phyloP scores from a whole-genome alignment of 2,329 filamentous ascomycete genomes.

The Macrophomina phaseolina region DNA sequence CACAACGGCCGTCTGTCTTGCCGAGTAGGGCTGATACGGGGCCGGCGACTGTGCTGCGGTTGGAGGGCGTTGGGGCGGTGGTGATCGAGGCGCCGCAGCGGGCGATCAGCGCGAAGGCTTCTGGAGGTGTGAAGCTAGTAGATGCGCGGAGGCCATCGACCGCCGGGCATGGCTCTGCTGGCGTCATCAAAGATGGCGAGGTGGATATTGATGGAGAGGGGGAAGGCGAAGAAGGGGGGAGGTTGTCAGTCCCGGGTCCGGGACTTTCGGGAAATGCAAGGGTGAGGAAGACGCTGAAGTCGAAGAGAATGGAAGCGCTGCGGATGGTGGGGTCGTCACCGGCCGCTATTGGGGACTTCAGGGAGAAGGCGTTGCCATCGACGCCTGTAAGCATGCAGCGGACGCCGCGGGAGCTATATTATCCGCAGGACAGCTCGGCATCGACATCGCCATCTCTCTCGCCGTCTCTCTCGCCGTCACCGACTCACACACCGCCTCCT shows the following conservation, averaged over 20 bases:
- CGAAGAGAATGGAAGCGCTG: conserved; percentile 22
- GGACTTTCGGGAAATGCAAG: conserved; percentile 9
- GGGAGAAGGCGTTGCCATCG: conserved; percentile 30
- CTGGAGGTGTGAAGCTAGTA: conserved; percentile 18
- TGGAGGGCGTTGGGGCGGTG: conserved; percentile 17
- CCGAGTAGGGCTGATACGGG: neutral
- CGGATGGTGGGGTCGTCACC: conserved; percentile 2
- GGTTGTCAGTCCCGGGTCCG: conserved; percentile 4
- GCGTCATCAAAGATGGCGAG: neutral
- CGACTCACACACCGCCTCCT: neutral
- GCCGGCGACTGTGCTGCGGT: conserved; percentile 8
- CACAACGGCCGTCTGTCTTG: neutral
- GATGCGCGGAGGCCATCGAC: conserved; percentile 3
- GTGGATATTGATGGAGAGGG: neutral
- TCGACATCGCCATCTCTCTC: conserved; percentile 26
- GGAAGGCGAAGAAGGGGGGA: neutral
- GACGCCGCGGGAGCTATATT: conserved; percentile 41
- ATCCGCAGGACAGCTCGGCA: conserved; percentile 10
- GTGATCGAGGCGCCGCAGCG: conserved; percentile 21
- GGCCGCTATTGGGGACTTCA: neutral
- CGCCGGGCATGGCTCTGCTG: neutral
- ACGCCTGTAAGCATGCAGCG: conserved; percentile 38
- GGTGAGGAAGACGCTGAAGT: conserved; percentile 18
- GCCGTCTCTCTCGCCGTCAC: conserved; percentile 12
- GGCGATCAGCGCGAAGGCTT: conserved; percentile 15